These are phyloP conservation scores for Coemansia sp. DNA, from an alignment of 192 early-diverging fungal species.

Conservation along the genomic window DNA sequence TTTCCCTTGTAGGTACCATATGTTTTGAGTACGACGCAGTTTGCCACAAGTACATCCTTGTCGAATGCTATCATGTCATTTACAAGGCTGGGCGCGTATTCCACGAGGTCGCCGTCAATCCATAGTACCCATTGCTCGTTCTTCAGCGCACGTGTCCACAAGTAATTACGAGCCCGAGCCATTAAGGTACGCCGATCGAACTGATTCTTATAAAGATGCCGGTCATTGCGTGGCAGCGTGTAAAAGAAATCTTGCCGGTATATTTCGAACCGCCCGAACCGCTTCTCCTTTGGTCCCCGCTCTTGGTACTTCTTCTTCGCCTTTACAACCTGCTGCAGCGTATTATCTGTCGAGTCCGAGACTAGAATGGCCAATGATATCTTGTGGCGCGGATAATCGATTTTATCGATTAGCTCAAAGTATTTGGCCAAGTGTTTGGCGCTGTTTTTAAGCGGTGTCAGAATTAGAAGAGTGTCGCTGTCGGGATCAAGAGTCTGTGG, in stretches of 20 bases:
- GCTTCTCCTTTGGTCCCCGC: constrained; percentile 37
- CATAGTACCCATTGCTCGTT: constrained; percentile 74
- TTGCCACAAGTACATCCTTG: constrained; percentile 72
- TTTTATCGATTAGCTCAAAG: constrained; percentile 59
- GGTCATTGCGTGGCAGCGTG: constrained; percentile 53
- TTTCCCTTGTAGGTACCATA: constrained; percentile 51
- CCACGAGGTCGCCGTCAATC: constrained; percentile 70
- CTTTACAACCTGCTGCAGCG: constrained; percentile 56
- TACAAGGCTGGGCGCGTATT: constrained; percentile 63
- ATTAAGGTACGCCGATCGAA: constrained; percentile 60
- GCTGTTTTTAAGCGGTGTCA: constrained; percentile 70
- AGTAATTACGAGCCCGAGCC: constrained; percentile 64
- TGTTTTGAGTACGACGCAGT: constrained; percentile 54
- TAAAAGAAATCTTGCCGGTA: constrained; percentile 63
- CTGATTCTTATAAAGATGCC: constrained; percentile 64
- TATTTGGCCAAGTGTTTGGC: constrained; percentile 60
- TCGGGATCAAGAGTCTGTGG: constrained; percentile 33
- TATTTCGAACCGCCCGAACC: constrained; percentile 62
- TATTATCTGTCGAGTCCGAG: constrained; percentile 63
- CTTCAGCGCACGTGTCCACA: constrained; percentile 60
- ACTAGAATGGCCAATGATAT: constrained; percentile 72
- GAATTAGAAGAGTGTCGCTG: constrained; percentile 56
- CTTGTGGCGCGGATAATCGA: constrained; percentile 63
- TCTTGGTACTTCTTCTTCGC: constrained; percentile 44
- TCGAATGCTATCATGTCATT: constrained; percentile 63